A percentile compares a stretch with the other conserved stretches of the same genome.
These are phyloP conservation scores for Mucor plumbeus DNA, from an alignment of 371 early-diverging fungal genomes.

Conservation along the genomic window DNA sequence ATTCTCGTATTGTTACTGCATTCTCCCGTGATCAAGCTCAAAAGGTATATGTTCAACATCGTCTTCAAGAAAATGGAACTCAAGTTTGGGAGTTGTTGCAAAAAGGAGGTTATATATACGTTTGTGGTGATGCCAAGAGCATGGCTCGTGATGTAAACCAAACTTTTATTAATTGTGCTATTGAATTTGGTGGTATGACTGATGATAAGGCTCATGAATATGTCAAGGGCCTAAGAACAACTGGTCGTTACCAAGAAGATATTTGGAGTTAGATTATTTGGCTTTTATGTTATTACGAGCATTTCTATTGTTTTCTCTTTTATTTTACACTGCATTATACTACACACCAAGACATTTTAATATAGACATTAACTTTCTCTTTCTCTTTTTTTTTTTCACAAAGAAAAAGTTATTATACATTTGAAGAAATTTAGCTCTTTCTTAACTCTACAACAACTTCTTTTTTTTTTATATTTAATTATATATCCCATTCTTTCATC, in stretches of 20 bases:
- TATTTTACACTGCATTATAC: slow-evolving; percentile 2
- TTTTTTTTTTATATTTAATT: not conserved
- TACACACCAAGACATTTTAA: not conserved
- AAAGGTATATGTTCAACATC: slow-evolving; percentile 92
- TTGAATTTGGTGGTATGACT: slow-evolving; percentile 67
- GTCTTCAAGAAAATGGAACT: slow-evolving; percentile 65
- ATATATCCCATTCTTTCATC: not conserved
- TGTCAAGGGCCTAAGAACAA: slow-evolving; percentile 81
- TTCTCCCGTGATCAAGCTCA: slow-evolving; percentile 83
- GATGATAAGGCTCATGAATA: slow-evolving; percentile 75
- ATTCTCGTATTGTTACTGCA: slow-evolving; percentile 78
- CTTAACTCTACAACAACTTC: too few relatives aligned
- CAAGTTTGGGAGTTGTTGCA: slow-evolving; percentile 75
- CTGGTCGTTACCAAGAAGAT: slow-evolving; percentile 93
- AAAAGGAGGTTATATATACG: slow-evolving; percentile 82
- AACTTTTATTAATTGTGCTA: slow-evolving; percentile 71
- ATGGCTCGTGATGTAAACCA: slow-evolving; percentile 94
- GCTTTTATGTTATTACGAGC: not conserved
- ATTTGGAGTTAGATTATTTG: slow-evolving; percentile 78
- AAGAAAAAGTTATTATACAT: too few relatives aligned
- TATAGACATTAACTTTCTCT: not conserved
- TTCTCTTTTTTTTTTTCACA: not conserved
- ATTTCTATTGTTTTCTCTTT: not conserved
- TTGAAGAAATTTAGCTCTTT: too few relatives aligned
- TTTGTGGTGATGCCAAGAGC: slow-evolving; percentile 95